Conservation (phyloP, 768 basidiomycete species). For the Lentinula lateritia region DNA sequence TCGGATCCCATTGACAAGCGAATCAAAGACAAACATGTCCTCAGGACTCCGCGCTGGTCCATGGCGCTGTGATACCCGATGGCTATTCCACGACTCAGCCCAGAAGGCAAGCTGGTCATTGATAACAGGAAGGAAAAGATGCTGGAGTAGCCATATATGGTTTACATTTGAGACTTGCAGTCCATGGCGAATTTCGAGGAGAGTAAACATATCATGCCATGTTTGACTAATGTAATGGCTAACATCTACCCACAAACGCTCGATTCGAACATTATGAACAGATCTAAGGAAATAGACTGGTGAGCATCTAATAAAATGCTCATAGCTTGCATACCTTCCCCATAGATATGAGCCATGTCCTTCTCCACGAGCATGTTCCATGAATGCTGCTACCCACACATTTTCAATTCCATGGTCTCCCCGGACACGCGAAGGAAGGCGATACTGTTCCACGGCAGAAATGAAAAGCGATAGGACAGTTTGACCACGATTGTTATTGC, state of each 20-base stretch:
- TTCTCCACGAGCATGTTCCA: conserved; percentile 14
- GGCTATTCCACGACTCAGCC: too few species aligned
- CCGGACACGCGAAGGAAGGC: conserved; percentile 16
- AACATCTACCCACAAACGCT: too few species aligned
- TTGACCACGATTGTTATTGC: too few species aligned
- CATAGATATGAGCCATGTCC: conserved; percentile 20
- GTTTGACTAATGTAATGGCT: conserved; percentile 7
- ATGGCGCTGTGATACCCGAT: too few species aligned
- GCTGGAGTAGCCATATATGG: too few species aligned
- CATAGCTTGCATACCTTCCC: conserved; percentile 10
- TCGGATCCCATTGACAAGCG: conserved; percentile 10
- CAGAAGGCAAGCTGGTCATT: too few species aligned
- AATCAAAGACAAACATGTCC: too few species aligned
- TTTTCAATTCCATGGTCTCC: conserved; percentile 25
- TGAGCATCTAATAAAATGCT: neutral
- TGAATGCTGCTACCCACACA: conserved; percentile 16
- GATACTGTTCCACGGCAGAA: conserved; percentile 4
- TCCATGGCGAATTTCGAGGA: conserved; percentile 2
- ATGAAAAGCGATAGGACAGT: conserved; percentile 14
- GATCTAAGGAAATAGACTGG: conserved; percentile 6
- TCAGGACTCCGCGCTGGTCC: too few species aligned
- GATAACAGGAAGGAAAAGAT: too few species aligned
- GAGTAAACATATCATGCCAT: neutral
- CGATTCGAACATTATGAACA: conserved; percentile 17
- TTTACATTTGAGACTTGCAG: conserved; percentile 15